Conservation (phyloP, 2,329 filamentous ascomycete species). For the Hypoxylon sp. region DNA sequence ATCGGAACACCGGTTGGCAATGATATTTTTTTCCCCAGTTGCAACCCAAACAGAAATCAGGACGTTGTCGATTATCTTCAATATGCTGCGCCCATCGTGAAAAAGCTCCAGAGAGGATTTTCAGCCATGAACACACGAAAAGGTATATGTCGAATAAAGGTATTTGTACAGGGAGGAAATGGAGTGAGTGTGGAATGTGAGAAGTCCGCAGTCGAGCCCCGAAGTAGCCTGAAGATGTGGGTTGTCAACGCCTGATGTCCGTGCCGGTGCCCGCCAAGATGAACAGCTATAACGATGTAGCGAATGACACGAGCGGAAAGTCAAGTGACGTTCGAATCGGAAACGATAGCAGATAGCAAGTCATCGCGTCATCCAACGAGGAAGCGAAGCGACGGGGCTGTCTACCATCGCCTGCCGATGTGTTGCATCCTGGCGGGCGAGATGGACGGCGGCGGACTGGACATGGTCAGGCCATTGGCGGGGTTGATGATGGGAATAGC, state of each 20-base stretch:
- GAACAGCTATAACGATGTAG: slow-evolving; percentile 52
- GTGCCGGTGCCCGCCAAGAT: slow-evolving; percentile 61
- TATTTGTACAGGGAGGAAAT: slow-evolving; percentile 57
- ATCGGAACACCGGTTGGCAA: slow-evolving; percentile 46
- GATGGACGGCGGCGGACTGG: slow-evolving; percentile 81
- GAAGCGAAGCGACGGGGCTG: slow-evolving; percentile 45
- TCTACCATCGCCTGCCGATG: slow-evolving; percentile 64
- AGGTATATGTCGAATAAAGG: slow-evolving; percentile 56
- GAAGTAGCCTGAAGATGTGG: slow-evolving; percentile 44
- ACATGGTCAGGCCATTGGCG: slow-evolving; percentile 84
- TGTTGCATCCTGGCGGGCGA: slow-evolving; percentile 70
- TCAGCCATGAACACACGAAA: slow-evolving; percentile 45
- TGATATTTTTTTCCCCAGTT: slow-evolving; percentile 40
- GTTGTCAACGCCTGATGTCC: slow-evolving; percentile 55
- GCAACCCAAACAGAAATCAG: slow-evolving; percentile 49
- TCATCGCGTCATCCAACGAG: slow-evolving; percentile 46
- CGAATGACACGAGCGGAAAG: slow-evolving; percentile 47
- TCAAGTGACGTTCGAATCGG: slow-evolving; percentile 37
- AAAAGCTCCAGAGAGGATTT: slow-evolving; percentile 37
- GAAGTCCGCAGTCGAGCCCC: slow-evolving; percentile 45
- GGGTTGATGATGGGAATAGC: slow-evolving; percentile 98
- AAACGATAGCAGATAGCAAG: slow-evolving; percentile 48
- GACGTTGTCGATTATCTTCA: slow-evolving; percentile 57
- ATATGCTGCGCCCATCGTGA: slow-evolving; percentile 49
- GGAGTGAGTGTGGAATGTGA: slow-evolving; percentile 35